A percentile compares a stretch with the other conserved stretches of the same genome.
Evolutionary conservation across 2,329 filamentous ascomycete genomes (phyloP).

Genomic region (Colletotrichum eleusines): DNA sequence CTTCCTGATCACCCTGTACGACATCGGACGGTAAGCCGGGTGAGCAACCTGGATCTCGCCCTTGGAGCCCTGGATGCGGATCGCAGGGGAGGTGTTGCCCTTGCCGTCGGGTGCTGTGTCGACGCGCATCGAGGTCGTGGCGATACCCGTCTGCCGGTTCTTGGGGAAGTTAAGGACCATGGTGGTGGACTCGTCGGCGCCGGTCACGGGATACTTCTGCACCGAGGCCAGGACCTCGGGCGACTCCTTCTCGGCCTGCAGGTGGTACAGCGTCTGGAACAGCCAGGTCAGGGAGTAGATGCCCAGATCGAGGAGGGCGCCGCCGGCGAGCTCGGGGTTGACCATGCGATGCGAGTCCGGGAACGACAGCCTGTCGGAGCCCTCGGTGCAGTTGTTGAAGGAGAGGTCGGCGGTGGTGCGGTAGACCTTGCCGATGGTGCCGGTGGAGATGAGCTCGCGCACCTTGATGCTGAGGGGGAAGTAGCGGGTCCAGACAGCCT

Average conservation of each 20-base stretch:
- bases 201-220: slow-evolving; percentile 75
- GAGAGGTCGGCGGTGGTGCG: slow-evolving; percentile 71
- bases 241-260: slow-evolving; percentile 76
- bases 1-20: slow-evolving; percentile 72
- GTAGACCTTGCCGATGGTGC: slow-evolving; percentile 70
- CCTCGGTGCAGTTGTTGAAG: slow-evolving; percentile 68
- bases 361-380: slow-evolving; percentile 70
- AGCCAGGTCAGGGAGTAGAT: slow-evolving; percentile 93
- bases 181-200: slow-evolving; percentile 82
- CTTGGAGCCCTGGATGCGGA: slow-evolving; percentile 83
- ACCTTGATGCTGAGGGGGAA: slow-evolving; percentile 86
- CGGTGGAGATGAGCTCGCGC: slow-evolving; percentile 70
- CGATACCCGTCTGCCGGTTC: slow-evolving; percentile 78
- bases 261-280: slow-evolving; percentile 89
- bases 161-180: slow-evolving; percentile 81
- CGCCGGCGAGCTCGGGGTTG: slow-evolving; percentile 85
- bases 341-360: slow-evolving; percentile 80
- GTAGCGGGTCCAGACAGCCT: slow-evolving; percentile 90
- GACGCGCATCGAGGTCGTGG: slow-evolving; percentile 74
- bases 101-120: slow-evolving; percentile 70
- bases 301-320: slow-evolving; percentile 85
- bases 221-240: slow-evolving; percentile 78
- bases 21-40: slow-evolving; percentile 76
- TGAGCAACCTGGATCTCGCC: slow-evolving; percentile 87
- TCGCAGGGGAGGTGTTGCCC: slow-evolving; percentile 71